Base-by-base conservation (phyloP, 78 protist genomes). In the Isochrysis galbana region DNA sequence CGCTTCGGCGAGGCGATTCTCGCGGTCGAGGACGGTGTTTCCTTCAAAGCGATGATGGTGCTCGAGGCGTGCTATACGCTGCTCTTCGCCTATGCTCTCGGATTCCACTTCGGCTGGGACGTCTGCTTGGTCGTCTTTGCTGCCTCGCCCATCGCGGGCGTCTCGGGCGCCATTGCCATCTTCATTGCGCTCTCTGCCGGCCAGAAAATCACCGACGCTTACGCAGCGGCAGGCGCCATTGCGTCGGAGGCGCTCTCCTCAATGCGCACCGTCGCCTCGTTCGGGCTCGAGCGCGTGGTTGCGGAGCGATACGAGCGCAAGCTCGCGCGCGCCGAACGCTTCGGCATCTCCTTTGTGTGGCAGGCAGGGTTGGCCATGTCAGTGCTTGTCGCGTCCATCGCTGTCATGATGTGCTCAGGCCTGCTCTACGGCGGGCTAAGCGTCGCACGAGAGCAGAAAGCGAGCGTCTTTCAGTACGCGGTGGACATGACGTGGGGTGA, bases 191-290 rank as follows among this genome's bases (percentile, higher is more conserved):
- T 10, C 77, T 26, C 77, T 14, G 77, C 77, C 23, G 61, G 61
- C 61, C 61, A 51, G 14, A 51, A 51, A 14, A 29, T 67, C 23
- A 5, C 77, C 23, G 36, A 67, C 36, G 82, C 82, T 7, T 72
- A 26, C 55, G 36, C 38, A 46, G 4, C 36, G 21, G 88, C 88
- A 26, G 88, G 55, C 1, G 55, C 14, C 38, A 2, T 23, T 19
- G 51, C 48, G 32, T 0, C 36, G 39, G 88, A 80, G 55, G 36
- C 41, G 41, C 88, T 80, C 41, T 44, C 7, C 39, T 38, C 88
- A 21, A 44, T 80, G 38, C 88, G 88, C 55, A 80, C 88, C 25
- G 54, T 80, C 88, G 88, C 88, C 36, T 19, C 88, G 26, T 44
- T 80, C 38, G 2, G 39, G 29, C n/a, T 32, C 47, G 88, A 80